phyloP scores from a whole-genome alignment of 305 asterid genomes.

The Fraxinus xanthoxyloides region DNA sequence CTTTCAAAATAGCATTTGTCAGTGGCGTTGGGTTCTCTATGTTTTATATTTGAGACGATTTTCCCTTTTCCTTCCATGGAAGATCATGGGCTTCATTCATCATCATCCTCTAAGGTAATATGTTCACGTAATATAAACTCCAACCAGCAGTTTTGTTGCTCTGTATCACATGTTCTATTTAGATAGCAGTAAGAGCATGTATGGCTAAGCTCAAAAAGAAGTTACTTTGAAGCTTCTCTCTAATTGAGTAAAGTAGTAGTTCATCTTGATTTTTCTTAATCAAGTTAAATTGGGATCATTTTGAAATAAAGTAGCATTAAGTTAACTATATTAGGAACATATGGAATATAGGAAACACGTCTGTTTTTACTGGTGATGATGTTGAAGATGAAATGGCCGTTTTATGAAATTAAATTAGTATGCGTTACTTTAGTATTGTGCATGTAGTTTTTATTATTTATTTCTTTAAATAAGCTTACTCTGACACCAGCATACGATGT shows the following conservation, averaged over 20 bases:
- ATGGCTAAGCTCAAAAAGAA: background rate
- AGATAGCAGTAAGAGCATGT: background rate
- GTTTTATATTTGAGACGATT: constrained; percentile 1
- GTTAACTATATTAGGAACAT: background rate
- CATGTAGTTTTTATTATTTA: background rate
- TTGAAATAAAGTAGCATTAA: background rate
- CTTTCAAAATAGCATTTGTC: constrained; percentile 25
- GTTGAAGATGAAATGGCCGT: background rate
- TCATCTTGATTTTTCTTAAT: background rate
- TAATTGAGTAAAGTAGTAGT: background rate
- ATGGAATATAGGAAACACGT: background rate
- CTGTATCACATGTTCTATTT: background rate
- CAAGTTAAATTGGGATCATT: background rate
- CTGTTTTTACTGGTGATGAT: background rate
- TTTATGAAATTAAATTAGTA: background rate
- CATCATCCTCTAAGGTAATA: constrained; percentile 24
- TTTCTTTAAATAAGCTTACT: background rate
- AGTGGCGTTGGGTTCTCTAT: constrained; percentile 22
- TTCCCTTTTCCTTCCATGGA: constrained; percentile 27
- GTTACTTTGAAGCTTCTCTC: background rate
- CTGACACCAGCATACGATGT: background rate
- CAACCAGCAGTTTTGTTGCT: background rate
- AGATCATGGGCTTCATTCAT: constrained; percentile 22
- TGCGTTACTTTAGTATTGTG: background rate
- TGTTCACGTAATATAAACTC: background rate